These are phyloP conservation scores for Funneliformis mosseae DNA, from an alignment of 192 early-diverging fungal genomes.

Conservation along the genomic window DNA sequence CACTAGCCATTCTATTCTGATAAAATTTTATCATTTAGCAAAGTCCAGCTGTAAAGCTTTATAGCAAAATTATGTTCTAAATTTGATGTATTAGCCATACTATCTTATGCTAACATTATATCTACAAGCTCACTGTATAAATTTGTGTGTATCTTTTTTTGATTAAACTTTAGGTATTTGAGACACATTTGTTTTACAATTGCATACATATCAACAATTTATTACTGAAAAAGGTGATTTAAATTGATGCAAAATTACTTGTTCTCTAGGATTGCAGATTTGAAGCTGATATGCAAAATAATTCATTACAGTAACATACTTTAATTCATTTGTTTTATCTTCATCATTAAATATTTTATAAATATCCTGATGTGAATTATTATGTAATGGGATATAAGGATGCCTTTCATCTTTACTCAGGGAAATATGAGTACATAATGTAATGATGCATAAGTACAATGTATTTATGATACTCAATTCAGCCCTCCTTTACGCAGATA, in stretches of 20 bases:
- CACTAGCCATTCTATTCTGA: conserved; percentile 38
- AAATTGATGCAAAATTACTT: conserved; percentile 30
- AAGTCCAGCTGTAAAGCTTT: conserved; percentile 34
- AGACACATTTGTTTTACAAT: conserved; percentile 31
- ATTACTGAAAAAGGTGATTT: conserved; percentile 37
- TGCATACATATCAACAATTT: conserved; percentile 37
- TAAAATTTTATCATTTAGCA: conserved; percentile 32
- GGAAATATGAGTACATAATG: no score
- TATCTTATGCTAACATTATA: not conserved
- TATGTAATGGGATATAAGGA: not conserved
- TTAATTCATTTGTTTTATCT: not conserved
- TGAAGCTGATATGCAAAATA: conserved; percentile 37
- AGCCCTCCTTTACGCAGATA: no score
- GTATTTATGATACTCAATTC: no score
- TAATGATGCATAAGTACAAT: no score
- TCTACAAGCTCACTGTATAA: conserved; percentile 30
- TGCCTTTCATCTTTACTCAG: conserved; percentile 31
- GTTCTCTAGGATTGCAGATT: conserved; percentile 16
- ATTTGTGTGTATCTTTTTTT: conserved; percentile 16
- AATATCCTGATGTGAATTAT: not conserved
- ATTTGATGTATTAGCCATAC: not conserved
- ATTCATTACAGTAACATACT: not conserved
- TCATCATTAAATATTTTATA: not conserved
- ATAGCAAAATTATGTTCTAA: conserved; percentile 35
- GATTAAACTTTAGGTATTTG: conserved; percentile 24